Percentiles rank a stretch among this genome's conserved stretches.
These are phyloP conservation scores for Eucalyptus sideroxylon DNA, from an alignment of 345 rosid genomes.

Conservation along the genomic window DNA sequence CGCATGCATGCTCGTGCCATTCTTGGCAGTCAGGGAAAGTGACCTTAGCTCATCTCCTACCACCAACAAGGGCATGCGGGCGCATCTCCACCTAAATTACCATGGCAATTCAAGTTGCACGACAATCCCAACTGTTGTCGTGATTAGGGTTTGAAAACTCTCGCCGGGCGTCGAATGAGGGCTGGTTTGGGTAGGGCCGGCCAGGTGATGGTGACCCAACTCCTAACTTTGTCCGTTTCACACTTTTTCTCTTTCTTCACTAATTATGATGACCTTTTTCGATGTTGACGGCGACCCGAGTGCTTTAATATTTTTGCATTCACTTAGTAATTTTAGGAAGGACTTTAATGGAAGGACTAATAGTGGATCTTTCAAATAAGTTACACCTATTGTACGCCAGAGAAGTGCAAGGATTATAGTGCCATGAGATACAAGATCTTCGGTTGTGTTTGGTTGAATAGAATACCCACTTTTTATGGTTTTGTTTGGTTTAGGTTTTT, in stretches of 20 bases:
- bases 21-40: neutral
- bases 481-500: neutral
- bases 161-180: fast-evolving
- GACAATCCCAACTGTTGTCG: neutral
- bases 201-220: neutral
- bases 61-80: neutral
- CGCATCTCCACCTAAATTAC: neutral
- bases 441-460: neutral
- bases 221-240: neutral
- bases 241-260: neutral
- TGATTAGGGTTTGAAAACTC: neutral
- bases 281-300: neutral
- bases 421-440: neutral
- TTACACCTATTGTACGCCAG: neutral
- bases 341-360: neutral
- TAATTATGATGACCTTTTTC: neutral
- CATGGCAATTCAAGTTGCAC: neutral
- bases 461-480: neutral
- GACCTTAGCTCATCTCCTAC: neutral
- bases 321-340: neutral
- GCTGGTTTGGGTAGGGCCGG: neutral
- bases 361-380: neutral
- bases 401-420: neutral
- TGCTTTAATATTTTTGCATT: neutral
- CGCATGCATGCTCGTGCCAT: neutral